Evolutionary conservation across 225 moss, liverwort and hornwort species (phyloP).

Genomic region (Climacium dendroides): DNA sequence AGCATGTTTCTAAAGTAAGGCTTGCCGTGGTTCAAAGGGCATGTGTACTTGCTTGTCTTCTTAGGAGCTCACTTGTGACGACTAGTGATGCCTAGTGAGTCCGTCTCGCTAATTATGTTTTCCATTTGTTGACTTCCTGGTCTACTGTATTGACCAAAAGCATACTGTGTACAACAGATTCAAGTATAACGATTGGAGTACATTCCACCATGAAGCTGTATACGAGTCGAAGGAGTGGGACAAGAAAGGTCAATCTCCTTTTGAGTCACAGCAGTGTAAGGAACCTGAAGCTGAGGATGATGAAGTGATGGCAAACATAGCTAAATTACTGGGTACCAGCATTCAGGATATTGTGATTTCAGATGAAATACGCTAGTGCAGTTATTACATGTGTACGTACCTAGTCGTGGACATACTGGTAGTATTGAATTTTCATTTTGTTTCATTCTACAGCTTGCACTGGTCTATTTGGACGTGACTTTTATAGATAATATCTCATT

Average conservation of each 20-base stretch:
- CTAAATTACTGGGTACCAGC: slow-evolving; percentile 1
- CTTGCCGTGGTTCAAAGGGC: background rate
- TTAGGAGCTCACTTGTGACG: background rate
- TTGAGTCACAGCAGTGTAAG: slow-evolving; percentile 8
- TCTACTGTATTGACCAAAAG: background rate
- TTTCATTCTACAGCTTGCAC: background rate
- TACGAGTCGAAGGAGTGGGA: slow-evolving; percentile 15
- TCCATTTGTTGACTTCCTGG: background rate
- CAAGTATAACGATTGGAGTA: slow-evolving; percentile 32
- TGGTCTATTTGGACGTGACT: background rate
- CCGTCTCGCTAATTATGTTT: background rate
- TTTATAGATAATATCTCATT: background rate
- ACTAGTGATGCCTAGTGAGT: background rate
- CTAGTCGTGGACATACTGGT: background rate
- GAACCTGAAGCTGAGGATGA: slow-evolving; percentile 11
- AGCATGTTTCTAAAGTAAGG: background rate
- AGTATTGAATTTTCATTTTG: background rate
- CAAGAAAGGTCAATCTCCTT: background rate
- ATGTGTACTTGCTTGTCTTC: background rate
- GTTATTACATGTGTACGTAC: background rate
- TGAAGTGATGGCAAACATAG: slow-evolving; percentile 1
- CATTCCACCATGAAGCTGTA: slow-evolving; percentile 13
- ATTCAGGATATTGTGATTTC: slow-evolving; percentile 11
- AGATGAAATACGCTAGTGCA: background rate
- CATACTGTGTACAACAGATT: slow-evolving; percentile 8